A percentile compares a stretch with the other conserved stretches of the same genome.
phyloP scores from a whole-genome alignment of 192 early-diverging fungal genomes.

The Diversispora epigaea region DNA sequence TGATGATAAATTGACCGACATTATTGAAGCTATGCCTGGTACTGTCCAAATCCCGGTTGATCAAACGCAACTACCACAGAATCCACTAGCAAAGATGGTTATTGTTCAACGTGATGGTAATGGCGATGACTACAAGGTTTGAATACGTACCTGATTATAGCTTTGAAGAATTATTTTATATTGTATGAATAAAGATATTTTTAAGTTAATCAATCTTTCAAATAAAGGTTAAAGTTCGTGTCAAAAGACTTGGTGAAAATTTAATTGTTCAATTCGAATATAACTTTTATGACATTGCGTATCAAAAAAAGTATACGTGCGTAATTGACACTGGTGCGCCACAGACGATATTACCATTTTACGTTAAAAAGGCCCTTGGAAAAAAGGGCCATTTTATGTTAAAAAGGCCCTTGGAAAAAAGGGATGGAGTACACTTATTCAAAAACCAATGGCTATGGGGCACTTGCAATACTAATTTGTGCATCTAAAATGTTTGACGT shows the following conservation, averaged over 20 bases:
- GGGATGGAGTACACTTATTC: neutral
- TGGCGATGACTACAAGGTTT: slow-evolving; percentile 26
- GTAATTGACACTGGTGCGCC: too few species aligned
- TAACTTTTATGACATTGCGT: neutral
- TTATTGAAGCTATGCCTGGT: too few species aligned
- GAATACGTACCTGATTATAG: neutral
- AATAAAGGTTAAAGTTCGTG: slow-evolving; percentile 26
- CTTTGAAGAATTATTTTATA: slow-evolving; percentile 4
- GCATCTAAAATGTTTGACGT: slow-evolving; percentile 22
- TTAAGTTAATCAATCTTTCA: slow-evolving; percentile 9
- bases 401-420: too few species aligned
- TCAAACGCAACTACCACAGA: too few species aligned
- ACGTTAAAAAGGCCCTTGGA: too few species aligned
- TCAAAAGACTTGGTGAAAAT: slow-evolving; percentile 8
- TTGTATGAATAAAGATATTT: neutral
- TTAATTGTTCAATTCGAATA: neutral
- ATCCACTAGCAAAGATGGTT: too few species aligned
- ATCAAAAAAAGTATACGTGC: slow-evolving; percentile 14
- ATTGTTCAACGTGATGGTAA: neutral
- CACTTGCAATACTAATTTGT: neutral
- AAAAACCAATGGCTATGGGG: neutral
- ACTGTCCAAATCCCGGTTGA: too few species aligned
- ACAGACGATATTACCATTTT: too few species aligned
- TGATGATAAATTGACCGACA: too few species aligned
- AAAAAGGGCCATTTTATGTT: too few species aligned